These are phyloP conservation scores for Thielaviopsis cerberus DNA, from an alignment of 2,329 filamentous ascomycete genomes.

Conservation along the genomic window DNA sequence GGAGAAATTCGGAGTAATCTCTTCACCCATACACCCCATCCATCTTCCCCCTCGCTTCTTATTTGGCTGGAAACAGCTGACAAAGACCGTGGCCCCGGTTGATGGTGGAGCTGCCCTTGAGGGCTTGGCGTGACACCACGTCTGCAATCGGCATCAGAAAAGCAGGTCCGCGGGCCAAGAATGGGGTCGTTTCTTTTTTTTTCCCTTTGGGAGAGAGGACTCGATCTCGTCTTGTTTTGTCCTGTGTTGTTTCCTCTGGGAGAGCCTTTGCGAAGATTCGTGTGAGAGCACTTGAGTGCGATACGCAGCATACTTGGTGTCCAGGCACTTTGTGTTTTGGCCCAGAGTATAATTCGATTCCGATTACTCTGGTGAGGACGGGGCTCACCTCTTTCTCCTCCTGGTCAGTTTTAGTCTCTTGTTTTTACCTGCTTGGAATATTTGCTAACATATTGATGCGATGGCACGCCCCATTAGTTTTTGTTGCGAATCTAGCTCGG, in stretches of 20 bases:
- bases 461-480: not conserved
- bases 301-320: conserved; percentile 56
- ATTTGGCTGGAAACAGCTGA: not conserved
- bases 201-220: not conserved
- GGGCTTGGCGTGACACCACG: conserved; percentile 68
- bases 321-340: conserved; percentile 15
- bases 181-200: not conserved
- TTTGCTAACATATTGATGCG: not conserved
- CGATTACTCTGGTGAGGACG: conserved; percentile 76
- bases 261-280: conserved; percentile 85
- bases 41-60: conserved; percentile 18
- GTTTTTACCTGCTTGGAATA: not conserved
- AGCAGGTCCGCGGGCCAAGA: conserved; percentile 30
- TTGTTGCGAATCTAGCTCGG: not conserved
- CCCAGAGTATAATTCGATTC: conserved; percentile 59
- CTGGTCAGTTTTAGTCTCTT: not conserved
- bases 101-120: conserved; percentile 51
- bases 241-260: conserved; percentile 47
- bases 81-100: conserved; percentile 9
- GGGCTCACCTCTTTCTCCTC: conserved; percentile 27
- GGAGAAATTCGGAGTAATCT: conserved; percentile 99
- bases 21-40: conserved; percentile 34
- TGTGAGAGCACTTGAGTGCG: conserved; percentile 69
- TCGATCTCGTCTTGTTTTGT: conserved; percentile 5
- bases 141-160: conserved; percentile 89